Percentiles rank a stretch among this genome's conserved stretches.
These are phyloP conservation scores for Amborella trichopoda DNA, from an alignment of 164 flowering plant genomes.

Conservation along the genomic window DNA sequence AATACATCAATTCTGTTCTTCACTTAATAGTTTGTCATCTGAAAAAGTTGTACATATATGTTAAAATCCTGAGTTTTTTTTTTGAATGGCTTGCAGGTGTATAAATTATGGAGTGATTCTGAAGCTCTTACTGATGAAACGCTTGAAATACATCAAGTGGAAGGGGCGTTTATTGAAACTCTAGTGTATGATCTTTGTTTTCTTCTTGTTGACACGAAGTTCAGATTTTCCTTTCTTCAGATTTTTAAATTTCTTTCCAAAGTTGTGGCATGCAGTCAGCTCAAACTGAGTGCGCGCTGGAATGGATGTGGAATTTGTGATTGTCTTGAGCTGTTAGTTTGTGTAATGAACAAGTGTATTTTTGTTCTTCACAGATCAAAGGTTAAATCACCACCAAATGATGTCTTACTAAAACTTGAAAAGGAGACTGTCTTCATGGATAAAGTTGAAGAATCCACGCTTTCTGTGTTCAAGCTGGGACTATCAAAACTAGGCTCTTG, in stretches of 20 bases:
- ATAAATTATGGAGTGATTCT: constrained; percentile 42
- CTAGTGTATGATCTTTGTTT: constrained; percentile 32
- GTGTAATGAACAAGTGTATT: neutral
- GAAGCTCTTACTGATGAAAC: constrained; percentile 44
- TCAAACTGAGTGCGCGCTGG: too few species aligned
- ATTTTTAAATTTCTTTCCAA: neutral
- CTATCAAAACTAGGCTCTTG: constrained; percentile 55
- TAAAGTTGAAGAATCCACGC: constrained; percentile 55
- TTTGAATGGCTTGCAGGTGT: too few species aligned
- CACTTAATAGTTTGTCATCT: too few species aligned
- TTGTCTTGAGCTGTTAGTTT: neutral
- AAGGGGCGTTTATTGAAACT: constrained; percentile 88
- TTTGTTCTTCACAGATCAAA: constrained; percentile 33
- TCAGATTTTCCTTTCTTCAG: neutral
- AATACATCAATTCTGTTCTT: too few species aligned
- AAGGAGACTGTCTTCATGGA: constrained; percentile 53
- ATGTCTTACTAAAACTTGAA: constrained; percentile 52
- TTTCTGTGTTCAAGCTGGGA: constrained; percentile 76
- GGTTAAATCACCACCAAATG: constrained; percentile 73
- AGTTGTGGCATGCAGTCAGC: neutral
- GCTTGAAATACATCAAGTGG: constrained; percentile 69
- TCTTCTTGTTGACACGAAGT: too few species aligned
- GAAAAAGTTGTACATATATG: too few species aligned
- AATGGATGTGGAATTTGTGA: neutral
- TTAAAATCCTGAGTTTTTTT: too few species aligned